Evolutionary conservation across 2,329 filamentous ascomycete species (phyloP), one percentile per base, ranked within the genome.

Genomic region (Colletotrichum euphorbiae): DNA sequence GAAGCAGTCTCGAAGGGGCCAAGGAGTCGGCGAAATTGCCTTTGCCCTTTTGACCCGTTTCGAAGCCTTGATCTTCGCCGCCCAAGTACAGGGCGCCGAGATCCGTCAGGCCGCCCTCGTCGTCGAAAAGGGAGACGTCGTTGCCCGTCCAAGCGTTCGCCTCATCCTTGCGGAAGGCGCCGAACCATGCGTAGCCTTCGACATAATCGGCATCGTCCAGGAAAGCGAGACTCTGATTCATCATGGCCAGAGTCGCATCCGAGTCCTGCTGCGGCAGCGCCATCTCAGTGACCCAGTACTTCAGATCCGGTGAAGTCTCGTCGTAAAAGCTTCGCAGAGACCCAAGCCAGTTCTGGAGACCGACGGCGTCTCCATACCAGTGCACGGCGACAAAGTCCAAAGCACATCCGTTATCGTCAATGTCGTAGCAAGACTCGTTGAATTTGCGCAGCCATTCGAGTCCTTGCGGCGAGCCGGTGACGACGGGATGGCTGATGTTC

Each of bases 141-240:
- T 79, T 74, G 3, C 80, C 80, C 0, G 80, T 80, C 77, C 79
- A 82, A 17, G 72, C 74, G 48, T 81, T 81, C 6, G 78, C 77
- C 46, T 80, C 75, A 24, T 78, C 73, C 0, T 74, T 71, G 1
- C 80, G 75, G 46, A 82, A 82, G 0, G 75, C 77, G 0, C 80
- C 80, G 61, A 80, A 82, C 80, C 80, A 82, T 0, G 80, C 79
- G 55, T 82, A 82, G 0, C 74, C 77, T 17, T 77, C 71, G 1
- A 82, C 76, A 19, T 76, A 75, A 11, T 78, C 74, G 0, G 74
- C 70, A 0, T 62, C 66, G 6, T 82, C 80, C 5, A 82, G 72
- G 54, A 78, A 78, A 0, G 67, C 31, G 12, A 82, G 67, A 40
- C 77, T 79, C 67, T 80, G 72, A 40, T 80, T 81, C 78, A 82